Base-by-base conservation (phyloP, 495 filamentous ascomycete species). In the Cercophora scortea region DNA sequence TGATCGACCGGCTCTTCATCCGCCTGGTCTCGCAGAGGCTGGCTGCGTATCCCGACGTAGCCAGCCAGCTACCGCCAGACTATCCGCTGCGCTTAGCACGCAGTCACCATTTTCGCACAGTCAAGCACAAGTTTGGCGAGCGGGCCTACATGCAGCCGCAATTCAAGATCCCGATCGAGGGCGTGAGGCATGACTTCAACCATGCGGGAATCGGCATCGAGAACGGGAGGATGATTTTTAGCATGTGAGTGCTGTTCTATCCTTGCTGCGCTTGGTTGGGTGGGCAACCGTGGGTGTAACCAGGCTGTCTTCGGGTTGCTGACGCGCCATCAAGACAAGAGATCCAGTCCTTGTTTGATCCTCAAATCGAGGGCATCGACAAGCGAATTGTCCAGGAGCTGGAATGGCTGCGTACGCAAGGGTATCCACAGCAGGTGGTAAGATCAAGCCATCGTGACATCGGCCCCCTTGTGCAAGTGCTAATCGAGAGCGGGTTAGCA, bases 361-460 rank as follows among this genome's bases (percentile, higher is more conserved):
- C 57, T 2, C 82, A 83, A 47, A 67, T 81, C 18, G 61, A 76
- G 8, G 72, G 74, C 42, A 80, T 85, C 47, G 73, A 71, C 46
- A 56, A 56, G 15, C 67, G 77, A 13, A 72, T 85, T 18, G 71
- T 81, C 57, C 64, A 71, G 25, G 81, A 85, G 54, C 74, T 84
- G 2, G 59, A 72, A 25, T 71, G 71, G 54, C 70, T 84, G 45
- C 61, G 72, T 17, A 55, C 59, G 8, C 78, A 71, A 17, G 65
- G 71, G 17, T 71, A 75, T 0, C 48, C 63, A 3, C 65, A 74
- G 41, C 64, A 73, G 47, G 78, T 86, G 25, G 25, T 25, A 25
- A 25, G 25, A 25, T 2, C 25, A 25, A 25, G 2, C 25, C 25
- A 2, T 25, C 25, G 25, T 25, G 25, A 25, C 5, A 25, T 25